A percentile compares a stretch with the other conserved stretches of the same genome.
phyloP scores from a whole-genome alignment of 1,139 yeast species.

The Suhomyces choctaworum region DNA sequence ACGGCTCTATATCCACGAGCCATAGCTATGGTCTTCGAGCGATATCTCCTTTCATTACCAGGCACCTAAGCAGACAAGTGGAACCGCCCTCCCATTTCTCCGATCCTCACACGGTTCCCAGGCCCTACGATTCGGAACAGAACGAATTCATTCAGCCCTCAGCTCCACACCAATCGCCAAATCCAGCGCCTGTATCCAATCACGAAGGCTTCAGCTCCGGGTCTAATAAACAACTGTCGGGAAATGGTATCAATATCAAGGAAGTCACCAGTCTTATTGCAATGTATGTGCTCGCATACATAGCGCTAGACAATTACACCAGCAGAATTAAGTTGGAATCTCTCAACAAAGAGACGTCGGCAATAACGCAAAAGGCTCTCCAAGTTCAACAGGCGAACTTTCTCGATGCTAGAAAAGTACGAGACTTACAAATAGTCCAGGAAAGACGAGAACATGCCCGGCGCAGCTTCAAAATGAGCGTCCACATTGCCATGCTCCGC shows the following conservation, averaged over 20 bases:
- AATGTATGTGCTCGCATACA: conserved; percentile 42
- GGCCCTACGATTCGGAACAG: conserved; percentile 5
- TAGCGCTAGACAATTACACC: conserved; percentile 54
- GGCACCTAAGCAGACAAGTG: conserved; percentile 1
- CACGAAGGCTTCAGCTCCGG: neutral
- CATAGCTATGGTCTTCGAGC: too few relatives aligned
- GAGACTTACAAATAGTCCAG: conserved; percentile 47
- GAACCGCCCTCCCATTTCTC: conserved; percentile 11
- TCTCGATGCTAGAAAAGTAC: conserved; percentile 44
- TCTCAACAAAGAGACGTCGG: conserved; percentile 38
- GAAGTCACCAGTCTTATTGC: conserved; percentile 41
- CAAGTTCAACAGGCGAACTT: conserved; percentile 47
- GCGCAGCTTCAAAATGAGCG: conserved; percentile 58
- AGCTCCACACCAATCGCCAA: conserved; percentile 1
- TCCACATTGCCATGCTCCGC: conserved; percentile 63
- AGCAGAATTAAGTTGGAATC: conserved; percentile 45
- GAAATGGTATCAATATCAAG: conserved; percentile 16
- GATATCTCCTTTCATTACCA: too few relatives aligned
- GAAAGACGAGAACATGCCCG: conserved; percentile 51
- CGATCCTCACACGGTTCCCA: conserved; percentile 9
- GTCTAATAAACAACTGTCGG: conserved; percentile 2
- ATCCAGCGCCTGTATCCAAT: neutral
- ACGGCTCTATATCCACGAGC: too few relatives aligned
- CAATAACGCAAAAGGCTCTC: conserved; percentile 42
- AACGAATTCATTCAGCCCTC: neutral